Evolutionary conservation across 2,329 filamentous ascomycete genomes (phyloP).

Genomic region (Pseudocercospora fuligena): DNA sequence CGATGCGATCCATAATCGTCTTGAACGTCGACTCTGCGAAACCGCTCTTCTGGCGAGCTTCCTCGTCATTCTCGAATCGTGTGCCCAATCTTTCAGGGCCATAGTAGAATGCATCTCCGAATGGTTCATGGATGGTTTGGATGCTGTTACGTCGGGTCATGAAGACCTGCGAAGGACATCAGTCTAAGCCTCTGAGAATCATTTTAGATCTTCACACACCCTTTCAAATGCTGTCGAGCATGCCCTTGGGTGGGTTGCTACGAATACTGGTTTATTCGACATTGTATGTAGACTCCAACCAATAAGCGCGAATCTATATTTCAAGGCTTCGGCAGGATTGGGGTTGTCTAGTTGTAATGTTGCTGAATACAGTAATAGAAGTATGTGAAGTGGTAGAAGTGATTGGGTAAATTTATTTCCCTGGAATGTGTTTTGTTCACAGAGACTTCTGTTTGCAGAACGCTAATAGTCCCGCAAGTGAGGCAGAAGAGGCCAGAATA

Average conservation of each 20-base stretch:
- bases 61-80: slow-evolving; percentile 75
- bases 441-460: slow-evolving; percentile 9
- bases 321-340: slow-evolving; percentile 15
- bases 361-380: neutral
- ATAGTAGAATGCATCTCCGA: slow-evolving; percentile 95
- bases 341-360: neutral
- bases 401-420: neutral
- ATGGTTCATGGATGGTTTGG: slow-evolving; percentile 89
- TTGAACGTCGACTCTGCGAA: slow-evolving; percentile 73
- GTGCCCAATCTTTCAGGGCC: slow-evolving; percentile 84
- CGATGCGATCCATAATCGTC: slow-evolving; percentile 77
- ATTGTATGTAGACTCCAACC: slow-evolving; percentile 49
- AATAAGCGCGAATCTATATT: slow-evolving; percentile 21
- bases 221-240: slow-evolving; percentile 97
- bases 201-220: slow-evolving; percentile 57
- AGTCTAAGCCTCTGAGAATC: slow-evolving; percentile 15
- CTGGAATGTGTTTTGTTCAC: slow-evolving; percentile 4
- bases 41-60: slow-evolving; percentile 61
- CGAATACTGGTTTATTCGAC: slow-evolving; percentile 83
- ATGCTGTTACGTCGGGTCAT: slow-evolving; percentile 88
- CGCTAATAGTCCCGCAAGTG: neutral
- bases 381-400: neutral
- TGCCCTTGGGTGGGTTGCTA: slow-evolving; percentile 89
- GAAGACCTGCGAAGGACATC: slow-evolving; percentile 71
- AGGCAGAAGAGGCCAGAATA: neutral